phyloP scores from a whole-genome alignment of 352 stramenopile genomes.

The Phytophthora cactorum region DNA sequence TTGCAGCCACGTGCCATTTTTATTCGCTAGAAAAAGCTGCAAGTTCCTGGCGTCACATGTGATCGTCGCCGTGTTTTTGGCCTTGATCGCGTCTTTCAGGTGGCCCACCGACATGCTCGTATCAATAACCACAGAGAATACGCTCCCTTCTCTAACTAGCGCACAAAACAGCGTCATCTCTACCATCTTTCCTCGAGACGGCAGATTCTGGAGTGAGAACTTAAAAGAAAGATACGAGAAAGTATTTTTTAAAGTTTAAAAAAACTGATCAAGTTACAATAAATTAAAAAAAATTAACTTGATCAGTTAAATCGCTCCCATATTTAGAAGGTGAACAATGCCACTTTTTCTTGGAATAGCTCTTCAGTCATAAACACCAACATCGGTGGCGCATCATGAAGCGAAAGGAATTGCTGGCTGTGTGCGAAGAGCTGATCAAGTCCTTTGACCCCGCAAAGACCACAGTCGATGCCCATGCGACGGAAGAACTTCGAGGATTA shows the following conservation, averaged over 20 bases:
- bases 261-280: too few relatives aligned
- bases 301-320: too few relatives aligned
- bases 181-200: too few relatives aligned
- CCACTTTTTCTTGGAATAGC: constrained; percentile 8
- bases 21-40: neutral
- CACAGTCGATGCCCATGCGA: constrained; percentile 79
- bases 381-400: constrained; percentile 51
- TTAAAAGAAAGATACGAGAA: too few relatives aligned
- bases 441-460: constrained; percentile 78
- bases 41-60: neutral
- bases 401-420: constrained; percentile 72
- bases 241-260: too few relatives aligned
- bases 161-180: too few relatives aligned
- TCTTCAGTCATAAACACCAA: neutral
- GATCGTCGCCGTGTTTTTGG: neutral
- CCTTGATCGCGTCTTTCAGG: too few relatives aligned
- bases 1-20: neutral
- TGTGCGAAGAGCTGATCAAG: constrained; percentile 77
- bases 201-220: too few relatives aligned
- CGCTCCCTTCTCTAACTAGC: too few relatives aligned
- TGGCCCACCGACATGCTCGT: neutral
- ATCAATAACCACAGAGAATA: too few relatives aligned
- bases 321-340: too few relatives aligned
- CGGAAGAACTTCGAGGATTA: constrained; percentile 58
- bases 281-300: too few relatives aligned